phyloP scores from a whole-genome alignment of 805 yeast species.

The Cyberlindnera americana region DNA sequence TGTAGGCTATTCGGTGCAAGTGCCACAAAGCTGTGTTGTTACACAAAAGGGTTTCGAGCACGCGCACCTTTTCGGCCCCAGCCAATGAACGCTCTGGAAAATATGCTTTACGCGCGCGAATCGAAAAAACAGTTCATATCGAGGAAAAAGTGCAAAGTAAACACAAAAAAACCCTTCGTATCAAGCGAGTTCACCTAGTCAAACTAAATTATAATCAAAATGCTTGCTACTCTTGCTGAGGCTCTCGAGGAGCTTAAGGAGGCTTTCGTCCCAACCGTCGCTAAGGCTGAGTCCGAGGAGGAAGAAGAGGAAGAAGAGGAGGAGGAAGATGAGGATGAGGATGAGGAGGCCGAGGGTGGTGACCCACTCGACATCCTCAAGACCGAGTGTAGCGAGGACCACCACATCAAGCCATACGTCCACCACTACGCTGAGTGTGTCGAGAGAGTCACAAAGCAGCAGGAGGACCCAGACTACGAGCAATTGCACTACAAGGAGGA shows the following conservation, averaged over 20 bases:
- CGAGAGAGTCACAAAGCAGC: constrained; percentile 88
- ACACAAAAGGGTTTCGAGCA: too few species aligned
- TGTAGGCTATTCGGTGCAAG: background rate
- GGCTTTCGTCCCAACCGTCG: constrained; percentile 71
- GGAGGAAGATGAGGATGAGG: constrained; percentile 50
- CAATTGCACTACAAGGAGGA: constrained; percentile 86
- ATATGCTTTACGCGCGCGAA: constrained; percentile 17
- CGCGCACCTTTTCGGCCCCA: too few species aligned
- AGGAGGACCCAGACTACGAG: constrained; percentile 80
- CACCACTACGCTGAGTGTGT: constrained; percentile 95
- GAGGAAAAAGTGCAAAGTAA: constrained; percentile 7
- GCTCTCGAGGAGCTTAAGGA: constrained; percentile 67
- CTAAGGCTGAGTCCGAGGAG: constrained; percentile 53
- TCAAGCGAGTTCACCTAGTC: too few species aligned
- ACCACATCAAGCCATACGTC: constrained; percentile 64
- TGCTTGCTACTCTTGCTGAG: constrained; percentile 37
- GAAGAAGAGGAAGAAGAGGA: constrained; percentile 33
- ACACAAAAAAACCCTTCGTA: constrained; percentile 3
- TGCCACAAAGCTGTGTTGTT: too few species aligned
- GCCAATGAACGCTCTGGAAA: too few species aligned
- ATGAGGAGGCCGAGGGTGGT: constrained; percentile 61
- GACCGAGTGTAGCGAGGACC: constrained; percentile 66
- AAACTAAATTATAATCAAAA: constrained; percentile 15
- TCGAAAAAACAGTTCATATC: too few species aligned
- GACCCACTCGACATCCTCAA: constrained; percentile 65